Evolutionary conservation across 495 filamentous ascomycete species (phyloP), one percentile per base, ranked within the genome.

Genomic region (Penicillium salamii): DNA sequence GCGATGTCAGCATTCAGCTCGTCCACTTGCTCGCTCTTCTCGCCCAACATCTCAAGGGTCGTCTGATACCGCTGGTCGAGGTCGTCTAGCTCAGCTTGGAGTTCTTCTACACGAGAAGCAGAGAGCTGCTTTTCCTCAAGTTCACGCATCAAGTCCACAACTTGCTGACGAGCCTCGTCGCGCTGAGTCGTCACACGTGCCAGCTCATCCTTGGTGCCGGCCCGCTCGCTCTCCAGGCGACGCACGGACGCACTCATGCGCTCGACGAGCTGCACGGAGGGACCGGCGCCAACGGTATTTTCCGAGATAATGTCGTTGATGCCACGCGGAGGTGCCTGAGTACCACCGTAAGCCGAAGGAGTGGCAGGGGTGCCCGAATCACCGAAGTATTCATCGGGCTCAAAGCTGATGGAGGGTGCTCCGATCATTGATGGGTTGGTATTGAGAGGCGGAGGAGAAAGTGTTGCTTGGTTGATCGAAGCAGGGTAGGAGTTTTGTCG

Each of bases 241-340:
- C 93, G 86, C 18, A 99, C 89, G 1, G 90, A 87, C 29, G 91
- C 88, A 53, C 85, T 90, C 92, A 99, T 96, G 36, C 95, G 86
- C 67, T 97, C 93, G 5, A 99, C 90, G 0, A 99, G 79, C 66
- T 97, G 93, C 3, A 99, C 92, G 3, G 88, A 92, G 3, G 93
- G 93, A 0, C 93, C 93, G 0, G 93, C 89, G 5, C 83, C 91
- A 15, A 87, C 83, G 6, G 93, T 95, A 2, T 89, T 93, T 14
- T 89, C 89, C 12, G 88, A 93, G 24, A 95, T 79, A 63, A 97
- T 85, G 56, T 97, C 92, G 56, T 91, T 87, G 57, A 92, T 79
- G 14, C 87, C 82, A 45, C 83, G 82, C 1, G 74, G 63, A 33
- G 59, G 57, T 7, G 70, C 66, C 36, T 66, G 65, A 0, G 64